These are phyloP conservation scores for Globisporangium paddicum DNA, from an alignment of 352 stramenopile species.

Conservation along the genomic window DNA sequence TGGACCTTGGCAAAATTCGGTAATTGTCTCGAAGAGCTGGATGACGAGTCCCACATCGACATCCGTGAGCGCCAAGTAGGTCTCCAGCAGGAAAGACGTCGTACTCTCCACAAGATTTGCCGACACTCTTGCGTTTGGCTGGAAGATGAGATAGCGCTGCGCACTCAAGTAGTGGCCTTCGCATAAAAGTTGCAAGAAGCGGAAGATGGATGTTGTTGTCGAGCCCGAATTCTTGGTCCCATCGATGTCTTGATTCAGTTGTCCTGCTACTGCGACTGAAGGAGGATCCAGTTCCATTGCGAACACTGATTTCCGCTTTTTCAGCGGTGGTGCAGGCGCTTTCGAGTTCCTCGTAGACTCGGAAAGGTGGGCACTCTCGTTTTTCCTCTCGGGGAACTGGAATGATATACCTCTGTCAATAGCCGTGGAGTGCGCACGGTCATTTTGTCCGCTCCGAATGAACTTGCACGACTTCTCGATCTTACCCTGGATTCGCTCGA, in stretches of 20 bases:
- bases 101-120: conserved; percentile 65
- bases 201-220: conserved; percentile 54
- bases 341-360: neutral
- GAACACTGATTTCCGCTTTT: conserved; percentile 9
- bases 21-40: conserved; percentile 73
- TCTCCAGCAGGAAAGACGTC: conserved; percentile 61
- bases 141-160: conserved; percentile 49
- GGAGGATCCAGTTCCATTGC: conserved; percentile 17
- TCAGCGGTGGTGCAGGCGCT: neutral
- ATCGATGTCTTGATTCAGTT: conserved; percentile 2
- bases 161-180: conserved; percentile 69
- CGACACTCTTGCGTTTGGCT: conserved; percentile 20
- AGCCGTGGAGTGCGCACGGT: conserved; percentile 10
- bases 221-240: conserved; percentile 9
- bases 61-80: conserved; percentile 44
- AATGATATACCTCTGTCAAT: conserved; percentile 7
- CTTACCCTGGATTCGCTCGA: conserved; percentile 36
- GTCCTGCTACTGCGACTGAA: neutral
- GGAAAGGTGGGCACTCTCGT: neutral
- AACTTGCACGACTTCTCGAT: conserved; percentile 47
- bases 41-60: conserved; percentile 51
- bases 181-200: conserved; percentile 68
- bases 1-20: conserved; percentile 74
- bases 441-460: conserved; percentile 26
- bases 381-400: neutral